Evolutionary conservation across 441 rosid species (phyloP).

Genomic region (Pelargonium cotyledonis): DNA sequence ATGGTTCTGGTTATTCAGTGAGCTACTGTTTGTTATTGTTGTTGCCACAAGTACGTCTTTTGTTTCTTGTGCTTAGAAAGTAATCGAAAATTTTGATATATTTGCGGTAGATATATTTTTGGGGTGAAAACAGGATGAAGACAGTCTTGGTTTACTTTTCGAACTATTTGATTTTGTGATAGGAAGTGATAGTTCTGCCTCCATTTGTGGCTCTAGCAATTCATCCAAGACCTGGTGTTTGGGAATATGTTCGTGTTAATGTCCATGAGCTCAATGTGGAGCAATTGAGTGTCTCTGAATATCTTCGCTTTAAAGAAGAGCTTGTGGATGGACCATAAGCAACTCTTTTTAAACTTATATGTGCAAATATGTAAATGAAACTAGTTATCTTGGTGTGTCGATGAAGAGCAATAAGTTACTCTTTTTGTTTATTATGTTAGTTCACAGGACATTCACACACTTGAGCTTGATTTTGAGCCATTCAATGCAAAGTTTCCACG

Average conservation of each 20-base stretch:
- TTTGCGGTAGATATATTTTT: not conserved
- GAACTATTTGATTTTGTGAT: conserved; percentile 12
- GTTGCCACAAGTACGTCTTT: not conserved
- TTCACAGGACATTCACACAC: conserved; percentile 39
- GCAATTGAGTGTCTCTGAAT: conserved; percentile 64
- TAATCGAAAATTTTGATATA: not conserved
- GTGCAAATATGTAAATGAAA: not conserved
- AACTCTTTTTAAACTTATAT: not conserved
- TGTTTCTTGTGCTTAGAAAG: not conserved
- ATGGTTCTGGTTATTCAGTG: no score
- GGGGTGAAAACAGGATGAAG: not conserved
- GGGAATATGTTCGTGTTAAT: conserved; percentile 95
- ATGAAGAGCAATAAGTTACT: not conserved
- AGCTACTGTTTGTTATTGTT: not conserved
- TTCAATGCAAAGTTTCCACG: conserved; percentile 82
- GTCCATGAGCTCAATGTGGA: conserved; percentile 77
- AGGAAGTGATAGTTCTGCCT: conserved; percentile 92
- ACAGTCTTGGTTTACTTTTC: not conserved
- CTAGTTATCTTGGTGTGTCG: not conserved
- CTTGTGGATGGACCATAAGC: conserved; percentile 71
- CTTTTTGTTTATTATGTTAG: conserved; percentile 17
- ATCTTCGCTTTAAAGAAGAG: conserved; percentile 81
- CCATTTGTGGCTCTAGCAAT: conserved; percentile 83
- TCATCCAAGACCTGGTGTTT: conserved; percentile 93
- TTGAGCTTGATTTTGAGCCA: conserved; percentile 96